Percentiles rank a stretch among this genome's conserved stretches.
phyloP scores from a whole-genome alignment of 2,329 filamentous ascomycete species.

The Fusarium burgessii region DNA sequence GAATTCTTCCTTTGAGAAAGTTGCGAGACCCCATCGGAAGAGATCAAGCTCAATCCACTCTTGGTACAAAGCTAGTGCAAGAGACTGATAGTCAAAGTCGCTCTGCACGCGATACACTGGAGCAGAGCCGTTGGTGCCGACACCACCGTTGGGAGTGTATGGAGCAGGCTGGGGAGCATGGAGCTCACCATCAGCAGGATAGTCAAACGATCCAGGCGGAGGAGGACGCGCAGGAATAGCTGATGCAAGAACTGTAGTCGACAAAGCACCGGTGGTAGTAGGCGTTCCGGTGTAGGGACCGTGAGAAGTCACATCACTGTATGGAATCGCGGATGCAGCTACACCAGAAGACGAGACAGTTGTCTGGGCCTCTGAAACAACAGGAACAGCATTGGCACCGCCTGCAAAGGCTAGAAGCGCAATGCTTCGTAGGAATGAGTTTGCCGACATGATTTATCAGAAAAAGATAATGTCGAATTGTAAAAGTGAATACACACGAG shows the following conservation, averaged over 20 bases:
- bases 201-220: constrained; percentile 72
- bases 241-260: constrained; percentile 66
- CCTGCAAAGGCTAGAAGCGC: constrained; percentile 29
- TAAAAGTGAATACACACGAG: not conserved
- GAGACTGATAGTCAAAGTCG: constrained; percentile 86
- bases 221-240: constrained; percentile 70
- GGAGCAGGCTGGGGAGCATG: constrained; percentile 76
- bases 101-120: constrained; percentile 82
- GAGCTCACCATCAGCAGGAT: constrained; percentile 77
- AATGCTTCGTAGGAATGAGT: constrained; percentile 3
- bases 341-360: constrained; percentile 50
- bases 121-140: constrained; percentile 80
- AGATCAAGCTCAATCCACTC: constrained; percentile 89
- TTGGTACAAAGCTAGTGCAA: constrained; percentile 80
- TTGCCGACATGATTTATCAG: constrained; percentile 5
- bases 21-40: constrained; percentile 80
- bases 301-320: constrained; percentile 73
- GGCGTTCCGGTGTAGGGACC: constrained; percentile 74
- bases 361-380: constrained; percentile 52
- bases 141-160: constrained; percentile 77
- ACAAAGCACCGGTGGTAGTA: constrained; percentile 77
- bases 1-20: constrained; percentile 78
- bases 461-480: not conserved
- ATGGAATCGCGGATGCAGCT: constrained; percentile 48
- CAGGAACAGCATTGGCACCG: constrained; percentile 47